Base-by-base conservation (phyloP, 1,284 basidiomycete species). In the Golubevia sp. region DNA sequence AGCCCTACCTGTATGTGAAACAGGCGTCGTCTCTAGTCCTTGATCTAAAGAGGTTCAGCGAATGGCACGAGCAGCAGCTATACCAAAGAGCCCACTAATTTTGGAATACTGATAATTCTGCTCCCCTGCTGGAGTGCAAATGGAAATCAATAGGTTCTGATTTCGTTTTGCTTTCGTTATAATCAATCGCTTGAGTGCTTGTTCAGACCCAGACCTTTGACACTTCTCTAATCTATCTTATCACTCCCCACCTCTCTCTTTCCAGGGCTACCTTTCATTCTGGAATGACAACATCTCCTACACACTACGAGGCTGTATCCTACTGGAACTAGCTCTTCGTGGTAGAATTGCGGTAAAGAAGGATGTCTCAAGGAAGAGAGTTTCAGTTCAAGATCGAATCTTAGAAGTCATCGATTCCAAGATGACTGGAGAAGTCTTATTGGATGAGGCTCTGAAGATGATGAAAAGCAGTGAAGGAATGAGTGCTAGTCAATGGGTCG, bases 231-330 rank as follows among this genome's bases (percentile, higher is more conserved):
- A 44, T 44, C 38, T 44, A 8, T 44, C 11, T 18, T 18, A 44
- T 13, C 38, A 8, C 56, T 61, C 21, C 23, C 38, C 23, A 51
- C 18, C 58, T 60, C 62, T 27, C 56, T 20, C 23, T 21, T 50
- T 24, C 48, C 66, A 74, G 58, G 81, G 79, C 56, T 83, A 82
- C 58, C 73, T 83, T 11, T 79, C 77, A 18, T 82, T 83, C 53
- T 83, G 81, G 81, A 83, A 83, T 71, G 81, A 83, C 68, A 80
- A 77, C 61, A 80, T 83, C 64, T 82, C 79, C 0, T 82, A 79
- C 62, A 69, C 78, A 2, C 64, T 83, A 4, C 77, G 81, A 7
- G 81, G 78, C 8, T 76, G 76, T 63, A 79, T 83, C 38, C 64
- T 83, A 15, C 73, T 82, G 58, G 81, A 83, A 63, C 70, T 83